phyloP scores from a whole-genome alignment of 192 early-diverging fungal genomes.

The Entomortierella parvispora region DNA sequence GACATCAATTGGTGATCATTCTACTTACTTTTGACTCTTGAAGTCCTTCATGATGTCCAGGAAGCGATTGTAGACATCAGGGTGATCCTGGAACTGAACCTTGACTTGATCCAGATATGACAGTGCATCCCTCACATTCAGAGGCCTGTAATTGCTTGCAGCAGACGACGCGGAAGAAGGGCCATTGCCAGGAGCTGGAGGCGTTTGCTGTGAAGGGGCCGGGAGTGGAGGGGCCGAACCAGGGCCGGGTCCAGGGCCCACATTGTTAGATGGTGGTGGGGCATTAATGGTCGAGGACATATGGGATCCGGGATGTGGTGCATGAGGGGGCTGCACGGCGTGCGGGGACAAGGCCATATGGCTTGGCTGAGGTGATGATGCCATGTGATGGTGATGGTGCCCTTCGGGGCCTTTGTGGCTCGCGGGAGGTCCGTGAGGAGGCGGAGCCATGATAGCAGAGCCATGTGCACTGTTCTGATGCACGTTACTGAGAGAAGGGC shows the following conservation, averaged over 20 bases:
- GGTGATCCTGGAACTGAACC: slow-evolving; percentile 88
- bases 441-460: slow-evolving; percentile 50
- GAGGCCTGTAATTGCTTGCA: slow-evolving; percentile 57
- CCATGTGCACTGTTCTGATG: slow-evolving; percentile 26
- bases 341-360: slow-evolving; percentile 48
- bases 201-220: slow-evolving; percentile 32
- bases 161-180: slow-evolving; percentile 27
- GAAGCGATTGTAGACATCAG: slow-evolving; percentile 98
- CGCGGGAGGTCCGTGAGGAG: slow-evolving; percentile 45
- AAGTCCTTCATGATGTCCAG: slow-evolving; percentile 99
- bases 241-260: slow-evolving; percentile 15
- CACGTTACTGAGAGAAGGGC: slow-evolving; percentile 35
- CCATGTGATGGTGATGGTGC: slow-evolving; percentile 41
- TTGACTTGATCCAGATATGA: slow-evolving; percentile 98
- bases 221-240: slow-evolving; percentile 16
- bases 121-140: slow-evolving; percentile 95
- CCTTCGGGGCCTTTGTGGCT: slow-evolving; percentile 37
- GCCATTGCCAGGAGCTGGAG: slow-evolving; percentile 29
- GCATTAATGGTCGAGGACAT: slow-evolving; percentile 50
- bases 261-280: slow-evolving; percentile 20
- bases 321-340: slow-evolving; percentile 38
- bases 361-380: slow-evolving; percentile 40
- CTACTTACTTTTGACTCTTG: slow-evolving; percentile 88
- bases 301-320: slow-evolving; percentile 29
- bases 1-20: background rate